Percentiles rank a stretch among this genome's conserved stretches.
These are phyloP conservation scores for Cercospora zeina DNA, from an alignment of 2,329 filamentous ascomycete species.

Conservation along the genomic window DNA sequence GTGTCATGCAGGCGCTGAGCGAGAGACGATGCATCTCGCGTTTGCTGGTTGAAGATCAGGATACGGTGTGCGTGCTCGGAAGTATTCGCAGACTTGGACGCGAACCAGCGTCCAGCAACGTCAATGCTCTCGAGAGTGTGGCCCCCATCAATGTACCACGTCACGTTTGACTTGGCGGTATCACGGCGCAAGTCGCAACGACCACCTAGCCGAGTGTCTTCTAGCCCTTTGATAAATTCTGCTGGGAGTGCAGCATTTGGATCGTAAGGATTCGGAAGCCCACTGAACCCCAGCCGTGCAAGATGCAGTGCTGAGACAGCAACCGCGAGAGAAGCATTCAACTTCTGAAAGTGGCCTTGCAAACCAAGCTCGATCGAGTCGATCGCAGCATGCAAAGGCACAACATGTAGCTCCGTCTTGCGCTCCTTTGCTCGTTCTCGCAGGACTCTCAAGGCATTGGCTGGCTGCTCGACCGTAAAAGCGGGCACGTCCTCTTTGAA, in stretches of 20 bases:
- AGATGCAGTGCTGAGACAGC: conserved; percentile 62
- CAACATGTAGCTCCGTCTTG: conserved; percentile 50
- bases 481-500: conserved; percentile 67
- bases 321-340: conserved; percentile 62
- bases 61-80: conserved; percentile 48
- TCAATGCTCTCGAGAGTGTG: conserved; percentile 83
- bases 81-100: conserved; percentile 43
- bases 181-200: conserved; percentile 70
- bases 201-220: conserved; percentile 68
- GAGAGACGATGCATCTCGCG: conserved; percentile 69
- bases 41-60: conserved; percentile 91
- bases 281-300: conserved; percentile 45
- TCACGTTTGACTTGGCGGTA: conserved; percentile 51
- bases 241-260: conserved; percentile 54
- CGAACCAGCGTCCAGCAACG: conserved; percentile 76
- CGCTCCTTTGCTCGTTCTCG: conserved; percentile 56
- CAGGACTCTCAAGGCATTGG: conserved; percentile 58
- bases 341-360: conserved; percentile 63
- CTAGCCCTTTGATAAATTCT: conserved; percentile 65
- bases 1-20: conserved; percentile 63
- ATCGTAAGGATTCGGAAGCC: conserved; percentile 45
- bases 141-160: conserved; percentile 84
- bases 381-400: conserved; percentile 52
- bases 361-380: conserved; percentile 57
- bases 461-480: conserved; percentile 62